phyloP scores from a whole-genome alignment of 2,329 filamentous ascomycete genomes.

The Fusarium nematophilum region DNA sequence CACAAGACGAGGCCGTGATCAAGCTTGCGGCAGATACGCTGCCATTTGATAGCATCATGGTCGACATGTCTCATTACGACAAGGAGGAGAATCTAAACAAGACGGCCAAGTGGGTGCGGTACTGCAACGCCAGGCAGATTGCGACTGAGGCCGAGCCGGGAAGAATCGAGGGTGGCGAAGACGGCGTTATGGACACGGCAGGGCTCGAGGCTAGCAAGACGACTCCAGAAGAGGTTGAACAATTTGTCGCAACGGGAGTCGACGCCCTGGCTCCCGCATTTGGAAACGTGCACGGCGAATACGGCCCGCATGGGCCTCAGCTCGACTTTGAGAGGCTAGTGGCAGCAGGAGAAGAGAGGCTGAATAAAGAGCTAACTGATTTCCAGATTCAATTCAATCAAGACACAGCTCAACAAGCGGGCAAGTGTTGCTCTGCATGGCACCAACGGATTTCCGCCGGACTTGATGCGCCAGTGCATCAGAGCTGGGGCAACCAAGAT shows the following conservation, averaged over 20 bases:
- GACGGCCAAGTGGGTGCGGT: conserved; percentile 2
- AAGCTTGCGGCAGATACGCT: conserved; percentile 63
- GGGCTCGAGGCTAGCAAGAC: conserved; percentile 58
- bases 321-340: conserved; percentile 60
- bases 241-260: background rate
- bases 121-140: conserved; percentile 9
- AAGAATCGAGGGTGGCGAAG: conserved; percentile 62
- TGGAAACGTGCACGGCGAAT: conserved; percentile 81
- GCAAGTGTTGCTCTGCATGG: conserved; percentile 64
- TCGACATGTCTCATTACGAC: conserved; percentile 80
- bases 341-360: background rate
- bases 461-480: conserved; percentile 64
- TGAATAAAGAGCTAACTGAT: background rate
- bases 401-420: conserved; percentile 47
- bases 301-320: conserved; percentile 72
- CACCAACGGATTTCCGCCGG: conserved; percentile 64
- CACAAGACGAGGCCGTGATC: conserved; percentile 67
- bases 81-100: conserved; percentile 71
- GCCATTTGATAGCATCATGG: conserved; percentile 78
- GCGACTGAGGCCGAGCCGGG: conserved; percentile 18
- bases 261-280: conserved; percentile 66
- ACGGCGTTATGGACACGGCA: conserved; percentile 73
- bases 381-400: conserved; percentile 50
- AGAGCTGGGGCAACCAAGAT: conserved; percentile 62
- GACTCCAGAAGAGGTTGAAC: background rate